Evolutionary conservation across 805 yeast genomes (phyloP), one percentile per base, ranked within the genome.

Genomic region (Ogataea angusta): DNA sequence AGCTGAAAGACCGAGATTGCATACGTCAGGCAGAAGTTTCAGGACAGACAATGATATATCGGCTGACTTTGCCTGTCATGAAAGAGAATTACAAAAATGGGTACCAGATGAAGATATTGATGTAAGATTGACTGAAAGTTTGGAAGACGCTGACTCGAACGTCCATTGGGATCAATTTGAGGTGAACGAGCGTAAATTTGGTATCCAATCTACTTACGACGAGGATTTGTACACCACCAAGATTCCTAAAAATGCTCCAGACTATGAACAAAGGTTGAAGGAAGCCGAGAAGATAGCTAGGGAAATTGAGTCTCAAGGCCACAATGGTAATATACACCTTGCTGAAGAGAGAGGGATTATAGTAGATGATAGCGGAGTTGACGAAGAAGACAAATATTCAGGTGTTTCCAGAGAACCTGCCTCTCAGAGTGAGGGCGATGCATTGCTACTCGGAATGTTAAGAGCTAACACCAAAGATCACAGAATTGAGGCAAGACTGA

Each of bases 341-440:
- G 91, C 95, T 47, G 99, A 91, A 60, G 99, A 91, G 63, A 79
- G 99, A 61, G 95, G 95, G 18, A 47, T 79, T 12, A 55, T 61
- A 13, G 75, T 84, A 27, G 95, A 86, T 59, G 96, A 86, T 56
- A 76, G 85, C 45, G 95, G 95, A 13, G 51, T 86, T 51, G 98
- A 93, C 63, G 99, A 93, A 66, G 99, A 93, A 63, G 96, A 90
- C 62, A 85, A 85, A 63, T 93, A 90, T 59, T 88, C 96, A 4
- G 97, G 97, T 36, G 99, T 89, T 32, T 80, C 75, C 43, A 76
- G 93, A 55, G 69, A 79, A 3, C 26, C 46, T 14, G 48, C 51
- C 17, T 6, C n/a, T 17, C 24, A 14, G 9, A 38, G 12, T 16
- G 26, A 32, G 12, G 55, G 54, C 10, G 59, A 53, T 26, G 58